Percentiles rank a stretch among this genome's conserved stretches.
Conservation (phyloP, 768 basidiomycete genomes). For the Ramaria sp. region DNA sequence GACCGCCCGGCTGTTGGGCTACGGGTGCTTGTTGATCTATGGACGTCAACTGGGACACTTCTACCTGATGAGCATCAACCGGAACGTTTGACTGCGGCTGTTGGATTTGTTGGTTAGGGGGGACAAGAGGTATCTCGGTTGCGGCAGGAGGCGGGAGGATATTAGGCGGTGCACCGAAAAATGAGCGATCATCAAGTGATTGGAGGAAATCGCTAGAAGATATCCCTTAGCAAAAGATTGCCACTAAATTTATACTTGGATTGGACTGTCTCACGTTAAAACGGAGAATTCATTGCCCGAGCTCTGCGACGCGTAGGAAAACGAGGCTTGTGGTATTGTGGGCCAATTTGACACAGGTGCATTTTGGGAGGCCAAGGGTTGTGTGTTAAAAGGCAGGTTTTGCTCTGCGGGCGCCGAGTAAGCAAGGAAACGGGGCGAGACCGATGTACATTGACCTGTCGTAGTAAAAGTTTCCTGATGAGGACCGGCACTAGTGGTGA, state of each 20-base stretch:
- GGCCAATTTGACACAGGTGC: conserved; percentile 38
- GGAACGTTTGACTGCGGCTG: neutral
- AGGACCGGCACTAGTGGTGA: conserved; percentile 11
- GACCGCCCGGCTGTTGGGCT: conserved; percentile 8
- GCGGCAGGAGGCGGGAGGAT: conserved; percentile 21
- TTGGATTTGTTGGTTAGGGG: neutral
- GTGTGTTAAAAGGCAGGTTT: conserved; percentile 19
- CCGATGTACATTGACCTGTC: neutral
- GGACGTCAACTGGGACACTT: neutral
- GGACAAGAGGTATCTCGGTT: neutral
- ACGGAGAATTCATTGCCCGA: conserved; percentile 78
- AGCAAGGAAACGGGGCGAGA: conserved; percentile 18
- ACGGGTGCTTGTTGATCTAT: neutral
- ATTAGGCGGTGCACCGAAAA: conserved; percentile 51
- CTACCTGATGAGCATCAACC: neutral
- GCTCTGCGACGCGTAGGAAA: conserved; percentile 61
- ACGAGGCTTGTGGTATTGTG: conserved; percentile 38
- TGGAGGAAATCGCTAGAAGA: conserved; percentile 73
- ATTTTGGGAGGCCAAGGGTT: conserved; percentile 24
- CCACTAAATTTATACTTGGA: conserved; percentile 7
- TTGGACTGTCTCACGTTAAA: conserved; percentile 48
- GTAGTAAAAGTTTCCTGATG: neutral
- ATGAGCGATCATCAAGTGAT: conserved; percentile 75
- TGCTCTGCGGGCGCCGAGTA: conserved; percentile 14
- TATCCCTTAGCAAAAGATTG: no score